phyloP scores from a whole-genome alignment of 2,329 filamentous ascomycete species.

The Fusarium incarnatum region DNA sequence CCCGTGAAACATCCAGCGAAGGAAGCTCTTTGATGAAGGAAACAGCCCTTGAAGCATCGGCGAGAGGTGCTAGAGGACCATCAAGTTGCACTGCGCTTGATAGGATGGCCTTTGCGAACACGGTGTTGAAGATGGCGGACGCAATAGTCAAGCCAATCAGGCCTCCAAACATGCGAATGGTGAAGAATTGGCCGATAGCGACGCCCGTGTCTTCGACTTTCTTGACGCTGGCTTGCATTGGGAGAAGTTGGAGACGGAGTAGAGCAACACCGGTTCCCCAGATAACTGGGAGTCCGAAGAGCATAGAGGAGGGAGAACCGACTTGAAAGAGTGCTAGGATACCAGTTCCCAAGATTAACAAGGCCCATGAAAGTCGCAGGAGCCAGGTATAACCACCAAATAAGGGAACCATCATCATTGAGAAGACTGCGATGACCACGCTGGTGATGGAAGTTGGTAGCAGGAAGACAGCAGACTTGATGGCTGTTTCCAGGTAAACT shows the following conservation, averaged over 20 bases:
- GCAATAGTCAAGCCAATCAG: constrained; percentile 4
- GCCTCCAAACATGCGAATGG: constrained; percentile 15
- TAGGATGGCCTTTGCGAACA: not conserved
- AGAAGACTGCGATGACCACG: constrained; percentile 11
- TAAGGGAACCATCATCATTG: constrained; percentile 23
- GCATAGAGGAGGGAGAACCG: not conserved
- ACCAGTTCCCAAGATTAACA: constrained; percentile 3
- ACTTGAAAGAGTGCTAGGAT: constrained; percentile 3
- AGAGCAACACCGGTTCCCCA: constrained; percentile 19
- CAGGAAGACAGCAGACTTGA: constrained; percentile 11
- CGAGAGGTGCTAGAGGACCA: not conserved
- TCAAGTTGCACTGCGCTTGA: not conserved
- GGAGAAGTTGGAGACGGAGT: constrained; percentile 6
- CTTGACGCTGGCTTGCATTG: constrained; percentile 24
- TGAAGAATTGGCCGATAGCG: constrained; percentile 14
- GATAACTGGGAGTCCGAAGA: constrained; percentile 12
- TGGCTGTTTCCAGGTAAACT: constrained; percentile 13
- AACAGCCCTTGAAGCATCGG: not conserved
- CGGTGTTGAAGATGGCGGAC: constrained; percentile 19
- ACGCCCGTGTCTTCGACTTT: constrained; percentile 12
- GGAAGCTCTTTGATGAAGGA: constrained; percentile 17
- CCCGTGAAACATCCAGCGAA: not conserved
- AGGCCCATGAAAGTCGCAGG: constrained; percentile 3
- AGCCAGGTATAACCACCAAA: constrained; percentile 22
- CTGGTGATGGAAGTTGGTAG: constrained; percentile 7